Percentiles rank a stretch among this genome's conserved stretches.
phyloP scores from a whole-genome alignment of 2,329 filamentous ascomycete species.

The Alternaria triticina region DNA sequence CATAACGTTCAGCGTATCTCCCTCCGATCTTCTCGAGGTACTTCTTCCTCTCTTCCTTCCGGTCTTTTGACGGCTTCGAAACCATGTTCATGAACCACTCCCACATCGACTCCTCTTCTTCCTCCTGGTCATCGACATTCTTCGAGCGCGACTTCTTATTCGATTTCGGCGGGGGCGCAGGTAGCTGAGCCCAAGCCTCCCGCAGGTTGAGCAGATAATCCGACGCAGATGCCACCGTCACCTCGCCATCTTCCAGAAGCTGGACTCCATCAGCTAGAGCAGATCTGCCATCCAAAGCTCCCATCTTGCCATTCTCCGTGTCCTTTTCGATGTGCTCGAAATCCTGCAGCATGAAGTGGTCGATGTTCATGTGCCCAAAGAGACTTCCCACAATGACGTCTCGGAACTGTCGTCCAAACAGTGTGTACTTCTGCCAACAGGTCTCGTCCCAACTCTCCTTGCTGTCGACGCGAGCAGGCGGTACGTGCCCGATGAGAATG shows the following conservation, averaged over 20 bases:
- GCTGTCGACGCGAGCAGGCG: conserved; percentile 81
- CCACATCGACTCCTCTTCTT: conserved; percentile 28
- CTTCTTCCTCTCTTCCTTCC: conserved; percentile 58
- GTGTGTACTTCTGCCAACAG: conserved; percentile 96
- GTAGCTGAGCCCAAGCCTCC: conserved; percentile 77
- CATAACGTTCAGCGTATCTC: conserved; percentile 82
- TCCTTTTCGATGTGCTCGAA: conserved; percentile 74
- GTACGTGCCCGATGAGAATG: conserved; percentile 92
- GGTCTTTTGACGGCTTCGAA: conserved; percentile 17
- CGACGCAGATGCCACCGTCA: conserved; percentile 70
- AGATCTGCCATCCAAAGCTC: conserved; percentile 18
- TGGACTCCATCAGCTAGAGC: conserved; percentile 37
- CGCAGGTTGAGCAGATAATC: conserved; percentile 83
- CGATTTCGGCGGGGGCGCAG: conserved; percentile 49
- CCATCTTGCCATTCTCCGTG: conserved; percentile 53
- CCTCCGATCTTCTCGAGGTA: conserved; percentile 75
- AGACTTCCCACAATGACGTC: conserved; percentile 82
- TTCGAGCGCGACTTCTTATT: conserved; percentile 22
- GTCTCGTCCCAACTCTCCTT: conserved; percentile 95
- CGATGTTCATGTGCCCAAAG: conserved; percentile 98
- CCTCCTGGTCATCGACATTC: conserved; percentile 17
- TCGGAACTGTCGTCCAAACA: conserved; percentile 89
- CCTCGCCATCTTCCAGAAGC: conserved; percentile 51
- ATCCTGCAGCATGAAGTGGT: conserved; percentile 94
- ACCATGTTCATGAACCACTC: conserved; percentile 25